phyloP scores from a whole-genome alignment of 208 protist genomes.

The Lotmaria passim region DNA sequence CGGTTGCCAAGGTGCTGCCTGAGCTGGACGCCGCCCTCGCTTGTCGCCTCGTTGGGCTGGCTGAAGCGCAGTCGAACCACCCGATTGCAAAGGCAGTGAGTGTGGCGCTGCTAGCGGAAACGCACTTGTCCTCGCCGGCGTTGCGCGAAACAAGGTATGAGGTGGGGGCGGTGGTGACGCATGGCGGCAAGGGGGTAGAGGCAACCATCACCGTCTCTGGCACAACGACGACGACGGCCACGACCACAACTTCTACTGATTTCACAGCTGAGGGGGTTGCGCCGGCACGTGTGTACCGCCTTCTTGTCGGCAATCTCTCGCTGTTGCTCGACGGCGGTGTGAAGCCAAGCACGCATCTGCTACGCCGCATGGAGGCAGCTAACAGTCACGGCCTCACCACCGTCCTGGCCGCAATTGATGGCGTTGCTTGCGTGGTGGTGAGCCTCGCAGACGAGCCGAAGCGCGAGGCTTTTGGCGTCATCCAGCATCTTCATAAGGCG shows the following conservation, averaged over 20 bases:
- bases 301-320: slow-evolving; percentile 85
- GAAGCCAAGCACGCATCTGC: slow-evolving; percentile 32
- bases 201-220: slow-evolving; percentile 35
- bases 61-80: slow-evolving; percentile 83
- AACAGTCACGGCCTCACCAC: slow-evolving; percentile 51
- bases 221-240: too few relatives aligned
- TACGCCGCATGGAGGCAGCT: slow-evolving; percentile 34
- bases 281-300: slow-evolving; percentile 15
- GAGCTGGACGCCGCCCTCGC: slow-evolving; percentile 18
- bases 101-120: slow-evolving; percentile 20
- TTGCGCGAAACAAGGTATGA: slow-evolving; percentile 19
- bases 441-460: slow-evolving; percentile 88
- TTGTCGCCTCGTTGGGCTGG: slow-evolving; percentile 39
- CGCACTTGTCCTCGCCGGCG: slow-evolving; percentile 1
- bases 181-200: slow-evolving; percentile 58
- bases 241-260: neutral
- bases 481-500: slow-evolving; percentile 61
- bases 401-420: slow-evolving; percentile 85
- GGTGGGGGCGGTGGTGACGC: slow-evolving; percentile 48
- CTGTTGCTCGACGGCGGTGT: slow-evolving; percentile 50
- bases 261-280: neutral
- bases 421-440: slow-evolving; percentile 47
- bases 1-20: slow-evolving; percentile 14
- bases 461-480: slow-evolving; percentile 77
- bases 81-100: slow-evolving; percentile 89